Evolutionary conservation across 331 rosid species (phyloP).

Genomic region (Arachis monticola): DNA sequence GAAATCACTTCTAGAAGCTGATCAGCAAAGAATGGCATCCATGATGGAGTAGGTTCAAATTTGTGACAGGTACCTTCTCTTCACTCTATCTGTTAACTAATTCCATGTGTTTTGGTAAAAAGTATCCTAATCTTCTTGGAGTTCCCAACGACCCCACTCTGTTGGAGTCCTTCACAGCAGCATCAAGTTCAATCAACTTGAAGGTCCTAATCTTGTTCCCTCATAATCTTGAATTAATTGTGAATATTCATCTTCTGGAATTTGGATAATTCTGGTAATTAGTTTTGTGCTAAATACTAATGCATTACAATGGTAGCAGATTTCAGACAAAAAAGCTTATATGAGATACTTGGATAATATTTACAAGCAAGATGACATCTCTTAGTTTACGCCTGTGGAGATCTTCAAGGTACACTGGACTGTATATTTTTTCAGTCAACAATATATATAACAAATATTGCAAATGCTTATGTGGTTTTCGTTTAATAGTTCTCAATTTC

Average conservation of each 20-base stretch:
- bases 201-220: constrained; percentile 47
- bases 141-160: constrained; percentile 65
- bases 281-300: constrained; percentile 15
- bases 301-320: constrained; percentile 27
- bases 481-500: constrained; percentile 9
- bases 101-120: too few species aligned
- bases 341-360: constrained; percentile 77
- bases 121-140: too few species aligned
- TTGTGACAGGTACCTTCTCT: too few species aligned
- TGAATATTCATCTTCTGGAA: constrained; percentile 5
- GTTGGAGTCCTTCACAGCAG: constrained; percentile 79
- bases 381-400: constrained; percentile 98
- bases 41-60: too few species aligned
- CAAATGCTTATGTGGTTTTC: constrained; percentile 4
- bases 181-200: constrained; percentile 75
- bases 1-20: too few species aligned
- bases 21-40: too few species aligned
- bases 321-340: constrained; percentile 86
- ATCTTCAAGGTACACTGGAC: constrained; percentile 67
- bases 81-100: too few species aligned
- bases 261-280: constrained; percentile 2
- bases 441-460: constrained; percentile 2
- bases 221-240: too few species aligned
- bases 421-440: too few species aligned
- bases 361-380: constrained; percentile 74